Base-by-base conservation (phyloP, 495 filamentous ascomycete species). In the Parachaetomium inaequale region DNA sequence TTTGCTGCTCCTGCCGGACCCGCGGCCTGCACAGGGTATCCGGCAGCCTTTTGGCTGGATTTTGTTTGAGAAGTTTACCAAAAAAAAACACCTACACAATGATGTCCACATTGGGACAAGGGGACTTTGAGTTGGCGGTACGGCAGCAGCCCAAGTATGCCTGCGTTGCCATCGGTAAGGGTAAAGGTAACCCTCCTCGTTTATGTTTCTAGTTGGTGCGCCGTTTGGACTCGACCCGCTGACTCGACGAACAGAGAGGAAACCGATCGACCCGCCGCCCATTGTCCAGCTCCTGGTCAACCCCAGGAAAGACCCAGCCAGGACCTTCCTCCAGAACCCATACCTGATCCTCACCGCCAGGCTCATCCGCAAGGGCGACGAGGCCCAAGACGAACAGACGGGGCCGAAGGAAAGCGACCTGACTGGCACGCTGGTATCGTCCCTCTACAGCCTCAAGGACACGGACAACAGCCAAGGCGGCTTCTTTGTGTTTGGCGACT, bases 401-500 rank as follows among this genome's bases (percentile, higher is more conserved):
- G 67, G 67, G 15, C 59, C 86, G 12, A 81, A 96, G 50, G 85
- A 87, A 54, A 78, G 78, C 62, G 71, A 77, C 51, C 68, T 81
- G 65, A 71, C 74, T 28, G 94, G 94, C 25, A 91, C 89, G 23
- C 76, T 93, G 57, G 91, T 93, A 29, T 98, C 94, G 21, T 98
- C 94, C 26, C 82, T 96, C 55, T 93, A 98, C 76, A 85, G 91
- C 54, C 76, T 98, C 63, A 98, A 98, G 74, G 92, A 98, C 72
- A 85, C 88, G 15, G 85, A 93, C 70, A 96, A 98, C 74, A 85
- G 68, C 83, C 93, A 97, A 81, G 93, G 92, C 14, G 92, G 89
- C 2, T 98, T 95, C 78, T 98, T 98, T 63, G 90, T 98, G n/a
- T 98, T 96, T 75, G 89, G 90, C 7, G 94, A 98, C 73, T 77